These are phyloP conservation scores for Xylaria curta DNA, from an alignment of 495 filamentous ascomycete genomes.

Conservation along the genomic window DNA sequence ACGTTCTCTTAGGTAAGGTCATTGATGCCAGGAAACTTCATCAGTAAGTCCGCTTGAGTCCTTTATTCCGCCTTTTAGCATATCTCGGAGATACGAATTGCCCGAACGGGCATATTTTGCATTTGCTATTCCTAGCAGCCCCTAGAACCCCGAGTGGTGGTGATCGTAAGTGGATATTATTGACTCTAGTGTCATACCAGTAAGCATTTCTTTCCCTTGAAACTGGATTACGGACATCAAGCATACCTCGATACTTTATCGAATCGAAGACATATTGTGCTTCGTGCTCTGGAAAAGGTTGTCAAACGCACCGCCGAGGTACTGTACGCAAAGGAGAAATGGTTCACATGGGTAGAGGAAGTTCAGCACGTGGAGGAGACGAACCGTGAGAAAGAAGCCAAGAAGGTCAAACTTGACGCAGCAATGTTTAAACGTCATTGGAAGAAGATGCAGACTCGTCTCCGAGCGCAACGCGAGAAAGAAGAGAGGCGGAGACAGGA, in stretches of 20 bases:
- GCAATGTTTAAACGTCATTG: constrained; percentile 56
- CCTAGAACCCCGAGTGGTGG: too few species aligned
- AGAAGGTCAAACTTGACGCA: constrained; percentile 58
- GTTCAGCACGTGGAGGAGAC: constrained; percentile 55
- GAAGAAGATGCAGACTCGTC: constrained; percentile 47
- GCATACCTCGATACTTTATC: constrained; percentile 54
- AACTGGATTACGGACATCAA: constrained; percentile 53
- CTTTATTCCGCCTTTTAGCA: too few species aligned
- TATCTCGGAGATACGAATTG: too few species aligned
- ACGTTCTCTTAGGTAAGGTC: constrained; percentile 56
- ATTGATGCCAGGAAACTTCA: constrained; percentile 59
- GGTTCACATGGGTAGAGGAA: constrained; percentile 56
- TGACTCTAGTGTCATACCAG: too few species aligned
- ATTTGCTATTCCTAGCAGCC: too few species aligned
- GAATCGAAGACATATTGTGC: constrained; percentile 46
- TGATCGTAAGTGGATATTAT: too few species aligned
- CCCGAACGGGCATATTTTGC: too few species aligned
- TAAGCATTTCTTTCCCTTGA: constrained; percentile 57
- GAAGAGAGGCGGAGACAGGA: constrained; percentile 54
- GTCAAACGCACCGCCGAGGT: constrained; percentile 54
- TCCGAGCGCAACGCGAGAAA: constrained; percentile 42
- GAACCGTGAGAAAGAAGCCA: constrained; percentile 57
- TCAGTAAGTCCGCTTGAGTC: constrained; percentile 33
- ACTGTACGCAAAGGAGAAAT: constrained; percentile 55
- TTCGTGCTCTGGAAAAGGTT: constrained; percentile 53